Conservation (phyloP, 192 early-diverging fungal genomes). For the Spizellomyces sp. region DNA sequence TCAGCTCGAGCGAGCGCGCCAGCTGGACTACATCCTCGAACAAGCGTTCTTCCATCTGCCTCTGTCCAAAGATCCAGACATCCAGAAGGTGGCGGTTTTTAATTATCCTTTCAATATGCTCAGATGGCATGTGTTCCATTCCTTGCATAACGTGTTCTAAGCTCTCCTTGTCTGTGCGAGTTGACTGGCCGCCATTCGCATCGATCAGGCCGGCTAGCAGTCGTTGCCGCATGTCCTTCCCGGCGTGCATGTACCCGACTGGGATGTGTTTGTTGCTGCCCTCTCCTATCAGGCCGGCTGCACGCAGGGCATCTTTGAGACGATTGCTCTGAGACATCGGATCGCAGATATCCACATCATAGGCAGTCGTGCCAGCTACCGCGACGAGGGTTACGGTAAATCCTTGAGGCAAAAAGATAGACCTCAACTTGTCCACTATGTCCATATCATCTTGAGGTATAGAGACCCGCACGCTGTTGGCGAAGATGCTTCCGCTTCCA, state of each 20-base stretch:
- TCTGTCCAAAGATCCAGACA: background rate
- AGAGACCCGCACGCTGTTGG: slow-evolving; percentile 2
- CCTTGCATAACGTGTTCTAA: background rate
- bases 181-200: no score
- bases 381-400: no score
- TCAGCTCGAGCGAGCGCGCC: background rate
- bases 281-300: background rate
- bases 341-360: no score
- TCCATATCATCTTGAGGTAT: background rate
- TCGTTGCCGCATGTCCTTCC: no score
- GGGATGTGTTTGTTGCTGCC: background rate
- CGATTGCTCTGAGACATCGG: no score
- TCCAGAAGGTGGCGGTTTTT: background rate
- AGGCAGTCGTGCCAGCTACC: no score
- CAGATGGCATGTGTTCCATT: background rate
- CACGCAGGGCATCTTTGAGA: no score
- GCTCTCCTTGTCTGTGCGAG: background rate
- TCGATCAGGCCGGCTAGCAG: no score
- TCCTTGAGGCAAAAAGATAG: no score
- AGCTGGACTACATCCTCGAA: background rate
- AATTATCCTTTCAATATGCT: background rate
- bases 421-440: no score
- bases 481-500: background rate
- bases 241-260: background rate
- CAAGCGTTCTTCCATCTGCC: background rate